These are phyloP conservation scores for Diplodia sapinea DNA, from an alignment of 2,329 filamentous ascomycete genomes.

Conservation along the genomic window DNA sequence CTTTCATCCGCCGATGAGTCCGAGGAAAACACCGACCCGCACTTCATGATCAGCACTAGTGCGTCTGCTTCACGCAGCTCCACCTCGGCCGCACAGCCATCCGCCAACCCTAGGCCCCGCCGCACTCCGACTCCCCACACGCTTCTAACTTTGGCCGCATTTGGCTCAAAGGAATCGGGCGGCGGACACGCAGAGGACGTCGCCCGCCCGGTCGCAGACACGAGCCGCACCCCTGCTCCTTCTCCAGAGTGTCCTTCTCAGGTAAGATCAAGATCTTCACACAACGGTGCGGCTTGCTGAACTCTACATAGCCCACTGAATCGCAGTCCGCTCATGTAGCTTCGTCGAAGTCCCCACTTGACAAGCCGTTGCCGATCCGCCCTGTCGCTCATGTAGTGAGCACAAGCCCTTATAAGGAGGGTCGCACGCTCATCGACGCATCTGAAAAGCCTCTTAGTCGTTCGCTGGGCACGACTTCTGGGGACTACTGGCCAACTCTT, in stretches of 20 bases:
- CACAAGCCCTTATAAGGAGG: slow-evolving; percentile 45
- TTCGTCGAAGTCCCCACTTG: slow-evolving; percentile 13
- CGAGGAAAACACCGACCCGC: slow-evolving; percentile 30
- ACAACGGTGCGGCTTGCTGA: background rate
- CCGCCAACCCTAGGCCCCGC: slow-evolving; percentile 10
- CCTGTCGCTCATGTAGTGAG: slow-evolving; percentile 44
- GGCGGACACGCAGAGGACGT: slow-evolving; percentile 28
- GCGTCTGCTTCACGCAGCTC: slow-evolving; percentile 38
- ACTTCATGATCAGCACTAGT: slow-evolving; percentile 38
- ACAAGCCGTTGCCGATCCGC: slow-evolving; percentile 50
- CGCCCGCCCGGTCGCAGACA: slow-evolving; percentile 5
- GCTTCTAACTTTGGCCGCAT: slow-evolving; percentile 17
- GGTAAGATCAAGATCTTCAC: slow-evolving; percentile 9
- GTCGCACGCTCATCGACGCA: slow-evolving; percentile 49
- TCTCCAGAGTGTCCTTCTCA: slow-evolving; percentile 17
- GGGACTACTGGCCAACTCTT: slow-evolving; percentile 41
- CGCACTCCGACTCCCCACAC: slow-evolving; percentile 28
- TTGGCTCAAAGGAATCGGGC: slow-evolving; percentile 17
- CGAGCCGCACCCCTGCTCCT: slow-evolving; percentile 7
- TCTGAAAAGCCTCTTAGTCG: slow-evolving; percentile 40
- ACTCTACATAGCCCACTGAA: slow-evolving; percentile 9
- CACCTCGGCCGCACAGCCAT: slow-evolving; percentile 25
- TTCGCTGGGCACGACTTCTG: slow-evolving; percentile 36
- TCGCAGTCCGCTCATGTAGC: slow-evolving; percentile 1
- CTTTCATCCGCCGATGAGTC: slow-evolving; percentile 20